phyloP scores from a whole-genome alignment of 495 filamentous ascomycete genomes.

The Cenococcum geophilum region DNA sequence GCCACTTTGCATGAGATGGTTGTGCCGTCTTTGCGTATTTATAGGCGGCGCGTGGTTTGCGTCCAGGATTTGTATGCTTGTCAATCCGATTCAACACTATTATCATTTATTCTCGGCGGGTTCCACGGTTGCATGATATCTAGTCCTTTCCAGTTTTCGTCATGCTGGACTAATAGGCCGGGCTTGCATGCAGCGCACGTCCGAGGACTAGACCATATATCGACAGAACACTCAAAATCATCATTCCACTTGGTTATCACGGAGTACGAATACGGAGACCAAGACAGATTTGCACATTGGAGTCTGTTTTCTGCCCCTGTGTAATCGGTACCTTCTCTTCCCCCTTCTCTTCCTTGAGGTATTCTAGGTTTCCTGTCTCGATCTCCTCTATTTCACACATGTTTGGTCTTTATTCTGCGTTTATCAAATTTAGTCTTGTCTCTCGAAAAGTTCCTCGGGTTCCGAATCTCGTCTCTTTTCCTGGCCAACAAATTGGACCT shows the following conservation, averaged over 20 bases:
- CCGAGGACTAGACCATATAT: no score
- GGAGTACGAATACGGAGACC: neutral
- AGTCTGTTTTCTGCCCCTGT: neutral
- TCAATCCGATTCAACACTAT: neutral
- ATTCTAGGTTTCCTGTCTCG: neutral
- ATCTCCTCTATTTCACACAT: neutral
- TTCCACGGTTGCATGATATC: neutral
- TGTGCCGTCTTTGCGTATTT: neutral
- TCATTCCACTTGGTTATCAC: neutral
- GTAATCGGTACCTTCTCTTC: neutral
- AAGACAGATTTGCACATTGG: neutral
- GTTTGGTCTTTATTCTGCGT: neutral
- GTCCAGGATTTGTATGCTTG: neutral
- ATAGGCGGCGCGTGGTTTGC: neutral
- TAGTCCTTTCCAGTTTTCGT: no score
- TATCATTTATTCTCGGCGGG: neutral
- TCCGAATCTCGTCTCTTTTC: neutral
- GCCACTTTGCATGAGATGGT: neutral
- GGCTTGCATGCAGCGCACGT: no score
- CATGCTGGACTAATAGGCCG: no score
- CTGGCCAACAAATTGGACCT: neutral
- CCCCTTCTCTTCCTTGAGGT: neutral
- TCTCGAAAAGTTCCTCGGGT: neutral
- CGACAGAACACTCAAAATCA: neutral
- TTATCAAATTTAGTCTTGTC: neutral